A percentile compares a stretch with the other conserved stretches of the same genome.
phyloP scores from a whole-genome alignment of 176 grass and related monocot genomes.

The Juncus inflexus region DNA sequence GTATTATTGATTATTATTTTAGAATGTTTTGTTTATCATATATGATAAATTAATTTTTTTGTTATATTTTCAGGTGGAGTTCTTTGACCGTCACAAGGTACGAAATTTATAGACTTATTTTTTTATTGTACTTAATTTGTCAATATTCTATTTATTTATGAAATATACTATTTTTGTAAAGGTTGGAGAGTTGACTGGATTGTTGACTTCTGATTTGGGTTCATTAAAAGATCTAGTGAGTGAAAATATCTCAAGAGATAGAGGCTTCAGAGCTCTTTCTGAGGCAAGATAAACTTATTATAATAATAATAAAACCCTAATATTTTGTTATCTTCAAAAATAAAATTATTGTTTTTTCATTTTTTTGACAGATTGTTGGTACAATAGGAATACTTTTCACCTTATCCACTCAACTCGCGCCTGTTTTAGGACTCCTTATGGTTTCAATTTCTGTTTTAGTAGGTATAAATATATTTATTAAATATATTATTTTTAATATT shows the following conservation, averaged over 20 bases:
- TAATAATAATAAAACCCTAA: constrained; percentile 53
- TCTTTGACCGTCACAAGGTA: constrained; percentile 98
- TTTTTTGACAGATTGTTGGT: constrained; percentile 66
- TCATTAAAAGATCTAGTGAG: constrained; percentile 74
- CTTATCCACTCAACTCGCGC: constrained; percentile 83
- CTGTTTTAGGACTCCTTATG: constrained; percentile 79
- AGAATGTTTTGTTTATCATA: constrained; percentile 6
- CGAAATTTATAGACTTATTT: background rate
- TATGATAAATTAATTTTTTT: constrained; percentile 16
- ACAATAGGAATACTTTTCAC: constrained; percentile 92
- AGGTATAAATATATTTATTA: constrained; percentile 34
- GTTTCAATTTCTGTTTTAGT: constrained; percentile 77
- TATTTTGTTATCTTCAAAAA: constrained; percentile 18
- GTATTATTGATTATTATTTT: constrained; percentile 12
- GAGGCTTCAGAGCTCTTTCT: constrained; percentile 86
- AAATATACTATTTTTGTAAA: constrained; percentile 31
- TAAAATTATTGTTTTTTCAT: constrained; percentile 16
- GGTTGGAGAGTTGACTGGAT: constrained; percentile 94
- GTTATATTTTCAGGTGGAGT: constrained; percentile 65
- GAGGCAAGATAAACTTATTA: constrained; percentile 79
- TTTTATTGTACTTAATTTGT: too few species aligned
- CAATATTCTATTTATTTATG: too few species aligned
- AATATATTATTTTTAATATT: background rate
- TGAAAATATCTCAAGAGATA: constrained; percentile 98
- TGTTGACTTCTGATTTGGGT: constrained; percentile 94